A percentile compares a stretch with the other conserved stretches of the same genome.
These are phyloP conservation scores for Pythium scleroteichum DNA, from an alignment of 352 stramenopile genomes.

Conservation along the genomic window DNA sequence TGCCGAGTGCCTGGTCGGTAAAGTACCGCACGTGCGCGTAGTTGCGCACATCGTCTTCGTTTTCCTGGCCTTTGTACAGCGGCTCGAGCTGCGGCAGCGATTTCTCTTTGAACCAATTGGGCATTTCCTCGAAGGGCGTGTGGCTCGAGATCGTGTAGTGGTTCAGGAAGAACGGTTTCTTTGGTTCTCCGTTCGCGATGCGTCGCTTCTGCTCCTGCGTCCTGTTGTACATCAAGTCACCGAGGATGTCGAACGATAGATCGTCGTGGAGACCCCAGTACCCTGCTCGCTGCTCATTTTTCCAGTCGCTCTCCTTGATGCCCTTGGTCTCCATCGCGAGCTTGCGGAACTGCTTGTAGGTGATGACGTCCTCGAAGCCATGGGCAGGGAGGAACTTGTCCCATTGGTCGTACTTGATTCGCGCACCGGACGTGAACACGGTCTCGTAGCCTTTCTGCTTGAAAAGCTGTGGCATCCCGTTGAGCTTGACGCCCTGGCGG, in stretches of 20 bases:
- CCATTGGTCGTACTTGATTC: slow-evolving; percentile 50
- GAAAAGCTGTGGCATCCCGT: slow-evolving; percentile 52
- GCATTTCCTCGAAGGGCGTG: slow-evolving; percentile 33
- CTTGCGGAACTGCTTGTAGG: slow-evolving; percentile 16
- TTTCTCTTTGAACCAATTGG: slow-evolving; percentile 36
- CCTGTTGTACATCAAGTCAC: slow-evolving; percentile 46
- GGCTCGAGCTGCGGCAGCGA: slow-evolving; percentile 36
- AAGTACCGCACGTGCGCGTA: slow-evolving; percentile 58
- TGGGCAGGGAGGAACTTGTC: slow-evolving; percentile 44
- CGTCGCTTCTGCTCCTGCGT: slow-evolving; percentile 34
- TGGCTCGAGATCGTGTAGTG: slow-evolving; percentile 67
- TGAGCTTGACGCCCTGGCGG: slow-evolving; percentile 30
- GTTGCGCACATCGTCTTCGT: slow-evolving; percentile 14
- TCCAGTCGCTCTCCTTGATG: slow-evolving; percentile 22
- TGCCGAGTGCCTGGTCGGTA: slow-evolving; percentile 40
- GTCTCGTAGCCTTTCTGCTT: slow-evolving; percentile 49
- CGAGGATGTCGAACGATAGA: slow-evolving; percentile 29
- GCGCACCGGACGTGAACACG: slow-evolving; percentile 46
- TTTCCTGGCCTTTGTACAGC: slow-evolving; percentile 14
- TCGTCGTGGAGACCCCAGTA: slow-evolving; percentile 54
- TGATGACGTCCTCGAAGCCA: slow-evolving; percentile 50
- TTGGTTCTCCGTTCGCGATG: slow-evolving; percentile 22
- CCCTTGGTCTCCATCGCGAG: slow-evolving; percentile 22
- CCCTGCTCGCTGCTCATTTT: slow-evolving; percentile 22
- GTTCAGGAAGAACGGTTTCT: slow-evolving; percentile 50